Conservation (phyloP, 2,329 filamentous ascomycete genomes). For the Trichoderma brevicompactum region DNA sequence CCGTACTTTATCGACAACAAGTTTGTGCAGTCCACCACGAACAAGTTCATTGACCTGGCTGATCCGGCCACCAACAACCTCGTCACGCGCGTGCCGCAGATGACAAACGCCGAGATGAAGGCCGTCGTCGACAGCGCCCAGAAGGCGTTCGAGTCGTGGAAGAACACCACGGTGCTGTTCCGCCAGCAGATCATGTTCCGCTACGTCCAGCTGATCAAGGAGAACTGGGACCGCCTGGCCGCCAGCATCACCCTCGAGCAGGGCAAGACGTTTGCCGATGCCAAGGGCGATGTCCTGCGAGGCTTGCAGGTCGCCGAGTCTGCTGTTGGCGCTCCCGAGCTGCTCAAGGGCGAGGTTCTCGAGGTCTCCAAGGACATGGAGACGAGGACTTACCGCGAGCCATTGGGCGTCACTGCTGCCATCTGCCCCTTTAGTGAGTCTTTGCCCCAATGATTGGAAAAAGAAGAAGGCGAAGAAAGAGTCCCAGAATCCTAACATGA, state of each 20-base stretch:
- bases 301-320: conserved; percentile 86
- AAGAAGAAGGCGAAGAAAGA: not conserved
- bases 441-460: too few species aligned
- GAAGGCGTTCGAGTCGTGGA: conserved; percentile 77
- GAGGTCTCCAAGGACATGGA: conserved; percentile 92
- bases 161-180: conserved; percentile 69
- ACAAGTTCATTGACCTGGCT: conserved; percentile 76
- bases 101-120: conserved; percentile 75
- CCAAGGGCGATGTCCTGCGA: conserved; percentile 78
- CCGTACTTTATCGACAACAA: conserved; percentile 83
- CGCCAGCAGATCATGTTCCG: conserved; percentile 89
- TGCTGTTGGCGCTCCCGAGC: conserved; percentile 77
- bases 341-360: conserved; percentile 80
- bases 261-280: conserved; percentile 86
- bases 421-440: conserved; percentile 83
- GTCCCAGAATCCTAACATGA: not conserved
- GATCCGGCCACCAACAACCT: conserved; percentile 87
- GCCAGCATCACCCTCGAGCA: conserved; percentile 87
- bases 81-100: conserved; percentile 81
- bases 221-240: conserved; percentile 84
- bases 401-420: conserved; percentile 77
- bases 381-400: conserved; percentile 80
- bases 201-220: conserved; percentile 76
- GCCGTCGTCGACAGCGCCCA: conserved; percentile 75
- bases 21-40: conserved; percentile 69